Evolutionary conservation across 192 early-diverging fungal genomes (phyloP), one percentile per base, ranked within the genome.

Genomic region (Dimargaris xerosporica): DNA sequence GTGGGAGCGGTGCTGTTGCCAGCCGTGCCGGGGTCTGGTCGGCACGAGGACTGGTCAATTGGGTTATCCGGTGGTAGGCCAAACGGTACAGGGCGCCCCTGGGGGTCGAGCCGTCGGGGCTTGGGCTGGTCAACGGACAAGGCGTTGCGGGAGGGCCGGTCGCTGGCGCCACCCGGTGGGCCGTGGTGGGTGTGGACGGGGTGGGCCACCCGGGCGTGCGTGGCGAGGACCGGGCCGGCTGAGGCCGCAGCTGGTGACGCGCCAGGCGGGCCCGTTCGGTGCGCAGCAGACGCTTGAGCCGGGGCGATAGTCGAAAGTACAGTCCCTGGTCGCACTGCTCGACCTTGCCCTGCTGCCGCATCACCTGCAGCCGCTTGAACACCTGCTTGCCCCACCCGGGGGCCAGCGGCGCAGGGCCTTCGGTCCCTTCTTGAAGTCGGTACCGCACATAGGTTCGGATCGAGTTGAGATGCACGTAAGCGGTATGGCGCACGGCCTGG

Each of bases 371-470:
- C 19, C 11, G 21, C 5, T 41, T 44, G 16, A 13, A 10, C 19
- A 60, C 21, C n/a, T 39, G 58, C 26, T 60, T 41, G 12, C 17
- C 15, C 58, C 58, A 60, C 34, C 43, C 43, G 41, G 28, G 58
- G 28, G 16, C 11, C 5, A 60, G n/a, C 5, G 58, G 58, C 5
- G 21, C 39, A 53, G 34, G 34, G 34, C 7, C 7, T 3, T 52
- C 23, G 50, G 19, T 43, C 26, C 43, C 58, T 31, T 31, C 29
- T 44, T 60, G 34, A 21, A 30, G 58, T n/a, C 19, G 58, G 39
- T 17, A 43, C 42, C 42, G 58, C n/a, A 60, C n/a, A 43, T 43
- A 60, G 39, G 58, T 60, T 11, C 58, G 58, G 58, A 60, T 41
- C 17, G 39, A 43, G n/a, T 41, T 13, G 41, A 60, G n/a, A n/a